A percentile compares a stretch with the other conserved stretches of the same genome.
phyloP scores from a whole-genome alignment of 163 green algal genomes.

The Volvox carteri region DNA sequence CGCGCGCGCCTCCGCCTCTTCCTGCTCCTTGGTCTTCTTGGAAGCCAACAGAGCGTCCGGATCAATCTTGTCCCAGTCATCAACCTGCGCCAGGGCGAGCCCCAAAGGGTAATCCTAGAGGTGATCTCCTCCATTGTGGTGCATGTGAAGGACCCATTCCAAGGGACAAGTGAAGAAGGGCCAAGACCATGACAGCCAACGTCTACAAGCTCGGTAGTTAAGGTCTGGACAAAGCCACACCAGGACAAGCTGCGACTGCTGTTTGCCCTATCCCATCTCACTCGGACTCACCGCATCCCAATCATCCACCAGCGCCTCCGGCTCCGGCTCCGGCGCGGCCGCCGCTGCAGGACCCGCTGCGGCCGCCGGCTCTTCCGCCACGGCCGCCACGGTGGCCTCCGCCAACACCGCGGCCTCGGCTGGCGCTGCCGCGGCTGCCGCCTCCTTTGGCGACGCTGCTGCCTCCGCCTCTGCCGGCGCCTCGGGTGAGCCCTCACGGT shows the following conservation, averaged over 20 bases:
- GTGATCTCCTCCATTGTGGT: too few species aligned
- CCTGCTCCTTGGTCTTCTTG: constrained; percentile 55
- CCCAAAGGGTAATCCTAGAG: too few species aligned
- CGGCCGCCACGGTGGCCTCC: neutral
- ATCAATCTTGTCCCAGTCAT: constrained; percentile 52
- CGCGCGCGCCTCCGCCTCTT: constrained; percentile 50
- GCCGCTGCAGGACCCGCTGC: neutral
- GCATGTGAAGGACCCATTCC: too few species aligned
- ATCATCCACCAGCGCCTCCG: constrained; percentile 47
- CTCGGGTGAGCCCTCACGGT: constrained; percentile 34
- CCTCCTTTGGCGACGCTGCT: constrained; percentile 13
- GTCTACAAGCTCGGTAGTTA: too few species aligned
- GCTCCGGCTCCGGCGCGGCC: neutral
- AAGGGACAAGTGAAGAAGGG: too few species aligned
- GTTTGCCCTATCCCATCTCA: too few species aligned
- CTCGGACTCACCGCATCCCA: constrained; percentile 54
- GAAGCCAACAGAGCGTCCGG: constrained; percentile 5
- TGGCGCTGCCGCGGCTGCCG: neutral
- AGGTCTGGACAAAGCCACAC: too few species aligned
- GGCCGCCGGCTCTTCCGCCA: too few species aligned
- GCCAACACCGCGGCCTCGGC: neutral
- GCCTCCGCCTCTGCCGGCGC: constrained; percentile 16
- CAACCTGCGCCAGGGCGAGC: constrained; percentile 43
- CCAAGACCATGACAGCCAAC: too few species aligned
- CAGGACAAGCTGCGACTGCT: too few species aligned